Evolutionary conservation across 768 basidiomycete genomes (phyloP), one percentile per base, ranked within the genome.

Genomic region (Plicaturopsis crispa): DNA sequence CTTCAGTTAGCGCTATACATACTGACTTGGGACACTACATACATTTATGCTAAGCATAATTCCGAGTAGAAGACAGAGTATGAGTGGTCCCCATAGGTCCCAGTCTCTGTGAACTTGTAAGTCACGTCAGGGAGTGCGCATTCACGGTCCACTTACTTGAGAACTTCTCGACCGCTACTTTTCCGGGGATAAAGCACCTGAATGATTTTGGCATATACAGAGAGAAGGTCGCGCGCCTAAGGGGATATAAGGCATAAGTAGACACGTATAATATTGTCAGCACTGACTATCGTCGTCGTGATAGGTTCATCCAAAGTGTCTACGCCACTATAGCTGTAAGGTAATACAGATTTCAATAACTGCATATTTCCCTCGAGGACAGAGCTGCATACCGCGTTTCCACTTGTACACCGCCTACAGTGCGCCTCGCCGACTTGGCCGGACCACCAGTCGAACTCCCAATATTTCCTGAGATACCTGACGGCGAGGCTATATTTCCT

Each of bases 21-120:
- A 14, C 14, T 11, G 23, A 31, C 20, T 35, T 24, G 8, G n/a
- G 31, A 14, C 7, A 32, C 16, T 48, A 48, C 73, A 36, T 52
- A 87, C 90, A 57, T 87, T 88, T 33, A 90, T 62, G 53, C 87
- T 91, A 14, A 94, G 73, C 69, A 92, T 81, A 31, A 89, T 81
- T 37, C 81, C 85, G 10, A 93, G 72, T 28, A 75, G 57, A 38
- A 93, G 69, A 49, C 84, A 89, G 28, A 92, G 70, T 18, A 97
- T 70, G 3, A 97, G 69, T 8, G 93, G 93, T 3, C 93, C 93
- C 94, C 94, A 98, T 18, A 98, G 71, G 61, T 98, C 94, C 94
- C 93, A 98, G 55, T 97, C 93, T 46, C 91, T 91, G 53, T 8
- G 10, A 17, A 11, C 24, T 20, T 31, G 28, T 31, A 13, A 22